Base-by-base conservation (phyloP, 192 early-diverging fungal species). In the Dissophora globulifera region DNA sequence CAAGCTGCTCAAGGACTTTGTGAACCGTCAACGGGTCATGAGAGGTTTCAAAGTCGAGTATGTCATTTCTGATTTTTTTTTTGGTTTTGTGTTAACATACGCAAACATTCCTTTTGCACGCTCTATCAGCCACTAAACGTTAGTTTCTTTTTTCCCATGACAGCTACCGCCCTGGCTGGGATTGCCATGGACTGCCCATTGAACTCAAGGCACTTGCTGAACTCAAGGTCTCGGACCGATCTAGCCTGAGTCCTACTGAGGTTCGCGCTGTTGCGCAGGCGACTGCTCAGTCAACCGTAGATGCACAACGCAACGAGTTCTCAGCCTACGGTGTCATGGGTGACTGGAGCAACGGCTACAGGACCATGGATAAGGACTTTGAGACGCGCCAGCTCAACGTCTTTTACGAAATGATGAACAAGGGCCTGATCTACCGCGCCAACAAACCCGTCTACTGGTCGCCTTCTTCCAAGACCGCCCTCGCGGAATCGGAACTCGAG, bases 401-500 rank as follows among this genome's bases (percentile, higher is more conserved):
- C 16, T 94, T 94, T 63, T 80, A 81, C 22, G 81, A 82, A n/a
- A 91, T 94, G 92, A 84, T 92, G 62, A 83, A 87, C 62, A 85
- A 86, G 57, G 85, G 85, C 1, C 22, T 75, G 40, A 92, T 94
- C 23, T 92, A 92, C 56, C 82, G 92, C n/a, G 89, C 90, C 42
- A 83, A 88, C 71, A 92, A 92, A 47, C 92, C 92, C 2, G 92
- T 94, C 7, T 92, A 90, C 65, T 93, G 91, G 91, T 92, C 91
- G 33, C 92, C 92, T 11, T 93, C 92, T 8, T 92, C 92, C 56
- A 85, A 80, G 38, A 91, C 92, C 2, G 91, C 92, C 7, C 84
- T 94, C 50, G 92, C 92, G 11, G 92, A 94, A 72, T 84, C 91
- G 0, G 92, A 92, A 68, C 74, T 94, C 29, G 90, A 92, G 58